Base-by-base conservation (phyloP, 1,139 yeast genomes). In the Diutina catenulata region DNA sequence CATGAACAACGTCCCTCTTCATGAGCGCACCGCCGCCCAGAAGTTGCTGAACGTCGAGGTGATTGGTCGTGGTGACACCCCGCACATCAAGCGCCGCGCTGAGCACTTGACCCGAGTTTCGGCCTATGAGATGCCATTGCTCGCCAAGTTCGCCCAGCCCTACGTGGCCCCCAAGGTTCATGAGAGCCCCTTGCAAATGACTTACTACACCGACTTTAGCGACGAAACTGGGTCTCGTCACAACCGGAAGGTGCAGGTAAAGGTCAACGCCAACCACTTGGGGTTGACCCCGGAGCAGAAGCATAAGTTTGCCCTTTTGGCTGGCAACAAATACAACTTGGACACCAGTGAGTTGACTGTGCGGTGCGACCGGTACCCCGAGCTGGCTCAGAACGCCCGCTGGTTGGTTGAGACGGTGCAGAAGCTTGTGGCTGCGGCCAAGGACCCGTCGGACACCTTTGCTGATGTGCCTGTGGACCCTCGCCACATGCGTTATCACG, bases 121-220 rank as follows among this genome's bases (percentile, higher is more conserved):
- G 24, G 96, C 97, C 0, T 91, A 80, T 59, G 97, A 88, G 56
- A 70, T 88, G 67, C 98, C 98, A 3, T 72, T 79, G 42, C 68
- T 91, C 45, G 76, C 80, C 36, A 76, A 84, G 56, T 80, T 70
- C 55, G 79, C 91, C 48, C 77, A 77, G 58, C 68, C 64, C 42
- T 82, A 76, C 58, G 55, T 49, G 28, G 80, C 80, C 19, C 11
- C 42, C 39, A 47, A 68, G 5, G 46, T 50, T 18, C 48, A 51
- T 4, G 70, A 73, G 36, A 62, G 72, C 24, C 84, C 87, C 3
- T 56, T 87, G 31, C 66, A 64, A 38, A 80, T 83, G 54, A 74
- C 79, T 46, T 87, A 79, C 61, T 73, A 79, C 23, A 71, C 82
- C 5, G 87, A 78, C 54, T 64, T 86, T 40, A 80, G 87, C 27